A percentile compares a stretch with the other conserved stretches of the same genome.
phyloP scores from a whole-genome alignment of 2,329 filamentous ascomycete species.

The Drechslerella coelobrocha region DNA sequence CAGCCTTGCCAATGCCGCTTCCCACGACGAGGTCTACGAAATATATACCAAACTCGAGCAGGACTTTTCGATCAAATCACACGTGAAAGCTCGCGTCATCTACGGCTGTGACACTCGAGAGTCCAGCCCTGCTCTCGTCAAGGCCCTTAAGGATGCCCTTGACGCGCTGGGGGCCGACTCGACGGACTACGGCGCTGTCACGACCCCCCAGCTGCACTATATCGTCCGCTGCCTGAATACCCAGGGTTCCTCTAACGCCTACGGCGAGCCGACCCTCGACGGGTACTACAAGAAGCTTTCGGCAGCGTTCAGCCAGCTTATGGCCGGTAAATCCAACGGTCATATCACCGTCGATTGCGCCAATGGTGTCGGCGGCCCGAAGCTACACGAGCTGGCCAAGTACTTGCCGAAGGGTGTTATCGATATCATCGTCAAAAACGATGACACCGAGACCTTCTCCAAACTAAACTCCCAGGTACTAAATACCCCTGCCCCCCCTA shows the following conservation, averaged over 20 bases:
- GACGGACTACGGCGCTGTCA: constrained; percentile 87
- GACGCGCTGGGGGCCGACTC: constrained; percentile 76
- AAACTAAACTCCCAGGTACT: constrained; percentile 82
- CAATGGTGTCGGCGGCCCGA: constrained; percentile 94
- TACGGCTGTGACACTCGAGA: constrained; percentile 92
- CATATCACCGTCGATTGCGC: constrained; percentile 88
- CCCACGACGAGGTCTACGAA: constrained; percentile 75
- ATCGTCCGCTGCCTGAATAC: constrained; percentile 94
- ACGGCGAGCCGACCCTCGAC: constrained; percentile 84
- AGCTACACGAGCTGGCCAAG: constrained; percentile 85
- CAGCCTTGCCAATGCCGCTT: constrained; percentile 80
- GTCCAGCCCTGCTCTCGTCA: constrained; percentile 82
- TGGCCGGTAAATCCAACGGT: constrained; percentile 74
- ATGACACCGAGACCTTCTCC: constrained; percentile 89
- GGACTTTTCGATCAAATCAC: constrained; percentile 76
- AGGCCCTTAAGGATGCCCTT: constrained; percentile 79
- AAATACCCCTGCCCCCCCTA: not conserved
- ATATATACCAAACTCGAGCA: constrained; percentile 78
- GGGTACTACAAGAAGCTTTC: constrained; percentile 95
- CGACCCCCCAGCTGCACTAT: constrained; percentile 98
- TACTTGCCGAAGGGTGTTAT: constrained; percentile 71
- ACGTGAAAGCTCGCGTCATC: constrained; percentile 74
- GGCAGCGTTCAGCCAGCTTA: constrained; percentile 81
- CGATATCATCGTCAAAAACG: constrained; percentile 86
- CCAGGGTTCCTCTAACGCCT: constrained; percentile 81